Conservation (phyloP, 208 protist species). For the Acanthamoeba royreba region DNA sequence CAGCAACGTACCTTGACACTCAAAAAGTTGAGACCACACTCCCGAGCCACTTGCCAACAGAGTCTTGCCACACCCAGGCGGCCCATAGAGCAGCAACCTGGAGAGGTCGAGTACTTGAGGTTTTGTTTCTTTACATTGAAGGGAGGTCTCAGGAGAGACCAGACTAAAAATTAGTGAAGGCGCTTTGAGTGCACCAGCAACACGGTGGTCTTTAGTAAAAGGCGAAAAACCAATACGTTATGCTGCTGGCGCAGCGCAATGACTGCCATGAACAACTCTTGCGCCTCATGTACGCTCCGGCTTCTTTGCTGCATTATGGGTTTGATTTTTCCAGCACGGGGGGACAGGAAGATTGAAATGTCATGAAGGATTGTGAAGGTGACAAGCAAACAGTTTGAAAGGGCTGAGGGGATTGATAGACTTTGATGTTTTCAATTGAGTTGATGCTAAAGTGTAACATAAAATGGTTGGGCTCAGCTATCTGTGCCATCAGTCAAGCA, state of each 20-base stretch:
- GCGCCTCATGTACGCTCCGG: no score
- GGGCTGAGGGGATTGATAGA: no score
- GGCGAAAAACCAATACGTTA: not conserved
- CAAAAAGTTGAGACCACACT: constrained; percentile 76
- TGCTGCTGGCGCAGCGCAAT: not conserved
- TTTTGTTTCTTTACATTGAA: not conserved
- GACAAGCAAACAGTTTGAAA: no score
- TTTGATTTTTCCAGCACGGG: not conserved
- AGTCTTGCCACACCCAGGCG: constrained; percentile 75
- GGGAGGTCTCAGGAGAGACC: no score
- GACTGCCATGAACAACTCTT: not conserved
- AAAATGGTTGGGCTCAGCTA: constrained; percentile 17
- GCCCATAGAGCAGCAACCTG: constrained; percentile 75
- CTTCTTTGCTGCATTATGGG: not conserved
- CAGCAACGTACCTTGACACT: constrained; percentile 62
- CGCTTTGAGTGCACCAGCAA: no score
- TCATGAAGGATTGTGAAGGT: no score
- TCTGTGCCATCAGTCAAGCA: constrained; percentile 3
- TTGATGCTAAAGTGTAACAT: no score
- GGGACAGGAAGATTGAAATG: no score
- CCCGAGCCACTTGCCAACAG: constrained; percentile 63
- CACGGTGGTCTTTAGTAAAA: no score
- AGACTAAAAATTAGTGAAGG: no score
- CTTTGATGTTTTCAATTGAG: no score
- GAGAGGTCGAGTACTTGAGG: not conserved